phyloP scores from a whole-genome alignment of 2,329 filamentous ascomycete species.

The Podosphaera fusca region DNA sequence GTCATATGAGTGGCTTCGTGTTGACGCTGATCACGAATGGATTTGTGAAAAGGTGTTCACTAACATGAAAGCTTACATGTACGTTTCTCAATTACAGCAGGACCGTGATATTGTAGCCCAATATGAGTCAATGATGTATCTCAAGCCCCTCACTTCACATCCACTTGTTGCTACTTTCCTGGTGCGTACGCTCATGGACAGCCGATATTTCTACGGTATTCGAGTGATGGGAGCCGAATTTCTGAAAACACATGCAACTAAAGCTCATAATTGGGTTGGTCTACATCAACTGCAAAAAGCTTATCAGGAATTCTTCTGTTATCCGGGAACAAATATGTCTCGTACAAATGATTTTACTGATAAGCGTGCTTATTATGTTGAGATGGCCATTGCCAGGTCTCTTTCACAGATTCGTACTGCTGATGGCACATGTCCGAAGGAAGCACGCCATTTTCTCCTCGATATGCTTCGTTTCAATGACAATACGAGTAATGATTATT shows the following conservation, averaged over 20 bases:
- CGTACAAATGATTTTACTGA: constrained; percentile 80
- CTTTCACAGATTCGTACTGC: constrained; percentile 54
- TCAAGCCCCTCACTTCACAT: constrained; percentile 43
- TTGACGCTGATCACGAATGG: constrained; percentile 98
- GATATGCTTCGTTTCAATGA: constrained; percentile 87
- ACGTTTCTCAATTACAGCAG: constrained; percentile 87
- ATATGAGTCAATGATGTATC: constrained; percentile 52
- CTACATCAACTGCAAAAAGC: constrained; percentile 64
- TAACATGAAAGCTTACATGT: constrained; percentile 89
- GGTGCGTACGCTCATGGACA: constrained; percentile 71
- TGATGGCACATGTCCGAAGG: constrained; percentile 34
- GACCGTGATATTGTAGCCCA: constrained; percentile 90
- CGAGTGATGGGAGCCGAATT: constrained; percentile 63
- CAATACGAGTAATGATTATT: constrained; percentile 72
- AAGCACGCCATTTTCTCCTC: constrained; percentile 63
- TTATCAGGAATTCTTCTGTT: constrained; percentile 75
- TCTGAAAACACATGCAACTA: constrained; percentile 52
- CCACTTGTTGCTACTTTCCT: constrained; percentile 75
- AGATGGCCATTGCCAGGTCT: constrained; percentile 60
- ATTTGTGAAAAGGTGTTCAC: constrained; percentile 58
- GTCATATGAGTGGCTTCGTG: constrained; percentile 94
- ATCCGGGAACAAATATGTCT: constrained; percentile 54
- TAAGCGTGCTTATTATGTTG: constrained; percentile 62
- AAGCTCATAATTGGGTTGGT: constrained; percentile 52
- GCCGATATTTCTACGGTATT: constrained; percentile 82